These are phyloP conservation scores for Arachnomyces sp. DNA, from an alignment of 2,329 filamentous ascomycete genomes.

Conservation along the genomic window DNA sequence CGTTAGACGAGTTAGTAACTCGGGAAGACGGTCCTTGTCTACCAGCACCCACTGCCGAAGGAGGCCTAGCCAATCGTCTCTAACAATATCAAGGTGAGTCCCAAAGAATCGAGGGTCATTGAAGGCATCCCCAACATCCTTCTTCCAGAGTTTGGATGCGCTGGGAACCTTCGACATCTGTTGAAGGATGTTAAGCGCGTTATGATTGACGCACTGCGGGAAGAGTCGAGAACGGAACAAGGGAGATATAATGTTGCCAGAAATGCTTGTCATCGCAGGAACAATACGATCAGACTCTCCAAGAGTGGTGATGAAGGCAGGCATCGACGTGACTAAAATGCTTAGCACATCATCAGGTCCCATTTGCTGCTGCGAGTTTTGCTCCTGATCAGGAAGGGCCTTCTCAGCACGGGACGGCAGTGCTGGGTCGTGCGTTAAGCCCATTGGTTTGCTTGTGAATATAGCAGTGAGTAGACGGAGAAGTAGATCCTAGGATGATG, in stretches of 20 bases:
- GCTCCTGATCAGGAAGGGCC: slow-evolving; percentile 35
- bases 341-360: slow-evolving; percentile 67
- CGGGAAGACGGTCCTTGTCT: slow-evolving; percentile 81
- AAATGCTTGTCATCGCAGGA: slow-evolving; percentile 70
- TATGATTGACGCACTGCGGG: slow-evolving; percentile 70
- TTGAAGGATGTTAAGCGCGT: slow-evolving; percentile 63
- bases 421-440: slow-evolving; percentile 53
- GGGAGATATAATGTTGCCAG: slow-evolving; percentile 71
- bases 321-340: slow-evolving; percentile 70
- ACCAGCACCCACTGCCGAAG: slow-evolving; percentile 73
- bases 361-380: slow-evolving; percentile 24
- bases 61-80: slow-evolving; percentile 70
- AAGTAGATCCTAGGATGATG: slow-evolving; percentile 64
- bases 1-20: slow-evolving; percentile 68
- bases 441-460: slow-evolving; percentile 78
- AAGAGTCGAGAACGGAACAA: slow-evolving; percentile 76
- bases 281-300: slow-evolving; percentile 78
- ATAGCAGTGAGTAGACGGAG: slow-evolving; percentile 81
- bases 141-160: slow-evolving; percentile 84
- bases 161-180: slow-evolving; percentile 69
- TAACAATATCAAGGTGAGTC: slow-evolving; percentile 57
- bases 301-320: slow-evolving; percentile 71
- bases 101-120: slow-evolving; percentile 81
- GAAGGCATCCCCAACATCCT: slow-evolving; percentile 84
- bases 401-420: slow-evolving; percentile 23